phyloP scores from a whole-genome alignment of 2,329 filamentous ascomycete genomes.

The Colletotrichum eremochloae region DNA sequence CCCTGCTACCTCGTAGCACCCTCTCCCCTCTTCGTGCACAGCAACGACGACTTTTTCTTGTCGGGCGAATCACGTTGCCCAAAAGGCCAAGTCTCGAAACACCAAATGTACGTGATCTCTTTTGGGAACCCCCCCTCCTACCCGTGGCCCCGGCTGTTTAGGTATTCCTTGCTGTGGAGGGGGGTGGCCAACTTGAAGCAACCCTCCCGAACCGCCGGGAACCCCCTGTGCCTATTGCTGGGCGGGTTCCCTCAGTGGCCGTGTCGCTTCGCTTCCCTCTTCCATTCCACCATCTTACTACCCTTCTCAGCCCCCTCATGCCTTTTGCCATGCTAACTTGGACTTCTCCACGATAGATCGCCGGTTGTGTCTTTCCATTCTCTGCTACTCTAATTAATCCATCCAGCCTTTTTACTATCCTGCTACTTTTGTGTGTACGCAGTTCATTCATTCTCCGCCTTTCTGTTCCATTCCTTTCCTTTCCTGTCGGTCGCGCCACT shows the following conservation, averaged over 20 bases:
- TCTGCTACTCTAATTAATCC: constrained; percentile 39
- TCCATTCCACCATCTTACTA: constrained; percentile 35
- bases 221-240: constrained; percentile 46
- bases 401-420: constrained; percentile 16
- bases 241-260: constrained; percentile 45
- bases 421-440: constrained; percentile 16
- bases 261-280: constrained; percentile 37
- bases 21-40: neutral
- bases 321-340: constrained; percentile 23
- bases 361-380: constrained; percentile 23
- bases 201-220: constrained; percentile 44
- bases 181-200: constrained; percentile 44
- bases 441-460: constrained; percentile 34
- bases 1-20: constrained; percentile 8
- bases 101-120: constrained; percentile 57
- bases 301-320: constrained; percentile 21
- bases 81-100: constrained; percentile 55
- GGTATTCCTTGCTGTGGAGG: constrained; percentile 47
- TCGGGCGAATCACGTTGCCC: constrained; percentile 45
- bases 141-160: constrained; percentile 51
- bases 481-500: constrained; percentile 19
- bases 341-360: constrained; percentile 35
- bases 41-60: constrained; percentile 40
- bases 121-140: constrained; percentile 46
- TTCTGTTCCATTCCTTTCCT: constrained; percentile 21